phyloP scores from a whole-genome alignment of 257 asterid genomes.

The Solanum ahanhuiri region DNA sequence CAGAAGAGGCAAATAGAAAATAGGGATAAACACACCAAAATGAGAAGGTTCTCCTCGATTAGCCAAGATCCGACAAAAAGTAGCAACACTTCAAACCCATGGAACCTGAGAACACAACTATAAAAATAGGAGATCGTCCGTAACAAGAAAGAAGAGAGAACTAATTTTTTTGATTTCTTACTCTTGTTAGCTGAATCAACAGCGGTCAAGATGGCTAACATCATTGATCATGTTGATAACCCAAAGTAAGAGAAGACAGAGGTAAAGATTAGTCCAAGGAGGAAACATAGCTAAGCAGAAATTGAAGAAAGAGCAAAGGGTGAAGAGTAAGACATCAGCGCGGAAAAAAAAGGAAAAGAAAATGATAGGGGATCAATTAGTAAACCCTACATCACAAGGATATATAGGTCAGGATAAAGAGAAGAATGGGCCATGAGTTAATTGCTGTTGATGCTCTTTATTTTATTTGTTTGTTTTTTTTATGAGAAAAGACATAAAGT shows the following conservation, averaged over 20 bases:
- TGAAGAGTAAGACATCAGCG: neutral
- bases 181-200: neutral
- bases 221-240: neutral
- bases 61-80: neutral
- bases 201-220: no score
- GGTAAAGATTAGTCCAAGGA: neutral
- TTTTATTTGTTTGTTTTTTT: no score
- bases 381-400: neutral
- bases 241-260: neutral
- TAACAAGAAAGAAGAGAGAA: no score
- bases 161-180: rapidly evolving
- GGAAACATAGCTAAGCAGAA: neutral
- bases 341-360: neutral
- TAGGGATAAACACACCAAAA: neutral
- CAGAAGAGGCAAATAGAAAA: no score
- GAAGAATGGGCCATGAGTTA: neutral
- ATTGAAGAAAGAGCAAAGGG: neutral
- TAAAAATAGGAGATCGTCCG: no score
- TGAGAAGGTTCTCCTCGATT: neutral
- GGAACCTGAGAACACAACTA: neutral
- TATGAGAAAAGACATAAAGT: no score
- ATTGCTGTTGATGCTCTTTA: no score
- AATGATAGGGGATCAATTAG: neutral
- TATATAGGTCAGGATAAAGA: neutral
- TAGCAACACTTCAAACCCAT: neutral